Evolutionary conservation across 371 early-diverging fungal genomes (phyloP).

Genomic region (Dinochytrium kinnereticum): DNA sequence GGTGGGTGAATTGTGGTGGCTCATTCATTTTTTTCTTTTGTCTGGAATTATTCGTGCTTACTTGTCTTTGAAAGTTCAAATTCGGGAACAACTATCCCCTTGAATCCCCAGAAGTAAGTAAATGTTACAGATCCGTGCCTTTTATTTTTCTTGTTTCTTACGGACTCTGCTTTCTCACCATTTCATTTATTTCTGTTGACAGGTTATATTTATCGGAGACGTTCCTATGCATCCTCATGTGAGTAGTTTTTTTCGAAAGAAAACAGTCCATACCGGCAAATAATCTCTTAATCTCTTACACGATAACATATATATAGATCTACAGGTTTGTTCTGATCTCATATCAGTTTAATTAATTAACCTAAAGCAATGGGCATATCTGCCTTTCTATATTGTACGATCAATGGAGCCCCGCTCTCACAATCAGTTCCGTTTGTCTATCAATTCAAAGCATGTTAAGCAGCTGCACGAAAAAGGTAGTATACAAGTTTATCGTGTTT

Average conservation of each 20-base stretch:
- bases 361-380: slow-evolving; percentile 91
- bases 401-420: slow-evolving; percentile 96
- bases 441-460: slow-evolving; percentile 93
- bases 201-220: slow-evolving; percentile 71
- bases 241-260: slow-evolving; percentile 37
- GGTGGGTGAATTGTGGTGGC: slow-evolving; percentile 47
- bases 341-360: neutral
- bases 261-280: neutral
- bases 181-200: neutral
- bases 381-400: slow-evolving; percentile 95
- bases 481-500: no score
- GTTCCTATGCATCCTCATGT: slow-evolving; percentile 86
- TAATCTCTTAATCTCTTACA: neutral
- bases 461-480: slow-evolving; percentile 76
- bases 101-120: slow-evolving; percentile 76
- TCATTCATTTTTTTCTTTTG: neutral
- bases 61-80: slow-evolving; percentile 77
- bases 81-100: slow-evolving; percentile 84
- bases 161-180: neutral
- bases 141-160: neutral
- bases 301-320: neutral
- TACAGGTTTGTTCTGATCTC: slow-evolving; percentile 4
- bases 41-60: no score
- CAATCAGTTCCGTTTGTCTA: slow-evolving; percentile 90
- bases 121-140: neutral